These are phyloP conservation scores for Delitschia confertaspora DNA, from an alignment of 495 filamentous ascomycete genomes.

Conservation along the genomic window DNA sequence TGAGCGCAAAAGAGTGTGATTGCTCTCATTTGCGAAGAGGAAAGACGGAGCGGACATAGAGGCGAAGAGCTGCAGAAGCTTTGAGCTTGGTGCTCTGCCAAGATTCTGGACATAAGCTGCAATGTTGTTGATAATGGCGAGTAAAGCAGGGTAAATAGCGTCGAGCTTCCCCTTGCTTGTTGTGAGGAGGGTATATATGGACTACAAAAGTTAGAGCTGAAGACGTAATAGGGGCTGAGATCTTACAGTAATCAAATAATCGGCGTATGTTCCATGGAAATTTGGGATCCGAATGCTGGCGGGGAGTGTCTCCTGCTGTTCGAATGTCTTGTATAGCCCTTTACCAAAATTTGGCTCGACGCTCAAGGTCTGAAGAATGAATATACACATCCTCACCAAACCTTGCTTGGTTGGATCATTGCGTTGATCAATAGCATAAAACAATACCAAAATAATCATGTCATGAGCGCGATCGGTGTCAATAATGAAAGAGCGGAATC, in stretches of 20 bases:
- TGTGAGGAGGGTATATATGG: conserved; percentile 85
- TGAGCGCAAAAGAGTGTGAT: conserved; percentile 71
- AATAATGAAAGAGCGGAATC: conserved; percentile 93
- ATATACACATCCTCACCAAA: conserved; percentile 91
- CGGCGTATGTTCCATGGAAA: conserved; percentile 86
- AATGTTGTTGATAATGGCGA: conserved; percentile 90
- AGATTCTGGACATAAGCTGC: conserved; percentile 73
- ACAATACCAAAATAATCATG: conserved; percentile 81
- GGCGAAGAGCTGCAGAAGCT: conserved; percentile 78
- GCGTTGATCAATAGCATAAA: conserved; percentile 85
- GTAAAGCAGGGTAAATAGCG: conserved; percentile 83
- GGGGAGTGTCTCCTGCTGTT: conserved; percentile 81
- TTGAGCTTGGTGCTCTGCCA: conserved; percentile 64
- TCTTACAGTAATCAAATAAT: conserved; percentile 85
- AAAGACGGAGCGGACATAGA: conserved; percentile 95
- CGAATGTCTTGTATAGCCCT: conserved; percentile 81
- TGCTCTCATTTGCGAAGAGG: conserved; percentile 89
- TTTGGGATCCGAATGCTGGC: conserved; percentile 66
- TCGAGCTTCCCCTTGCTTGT: conserved; percentile 84
- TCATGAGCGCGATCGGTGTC: conserved; percentile 91
- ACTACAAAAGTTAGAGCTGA: conserved; percentile 49
- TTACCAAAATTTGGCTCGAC: conserved; percentile 86
- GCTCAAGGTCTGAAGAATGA: conserved; percentile 90
- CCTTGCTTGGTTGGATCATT: conserved; percentile 81
- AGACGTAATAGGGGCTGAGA: neutral